Evolutionary conservation across 495 filamentous ascomycete genomes (phyloP).

Genomic region (Xanthoparmelia taractica): DNA sequence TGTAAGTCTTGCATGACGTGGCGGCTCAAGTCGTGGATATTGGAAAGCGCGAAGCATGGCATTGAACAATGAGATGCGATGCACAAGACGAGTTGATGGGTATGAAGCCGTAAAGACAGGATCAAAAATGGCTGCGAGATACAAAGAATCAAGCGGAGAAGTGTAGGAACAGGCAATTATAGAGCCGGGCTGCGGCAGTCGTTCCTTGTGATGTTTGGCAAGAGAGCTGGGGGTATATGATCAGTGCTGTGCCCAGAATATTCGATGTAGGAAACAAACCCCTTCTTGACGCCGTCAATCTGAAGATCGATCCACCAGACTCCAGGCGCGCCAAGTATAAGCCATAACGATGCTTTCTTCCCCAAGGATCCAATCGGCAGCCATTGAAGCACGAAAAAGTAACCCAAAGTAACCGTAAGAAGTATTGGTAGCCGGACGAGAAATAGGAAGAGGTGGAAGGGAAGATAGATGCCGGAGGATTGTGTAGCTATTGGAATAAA

Average conservation of each 20-base stretch:
- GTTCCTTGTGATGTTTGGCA: conserved; percentile 51
- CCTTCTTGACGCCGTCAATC: conserved; percentile 89
- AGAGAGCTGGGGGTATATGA: conserved; percentile 39
- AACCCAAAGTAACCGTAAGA: conserved; percentile 54
- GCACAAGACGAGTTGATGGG: conserved; percentile 62
- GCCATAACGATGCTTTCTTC: conserved; percentile 81
- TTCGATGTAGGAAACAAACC: conserved; percentile 37
- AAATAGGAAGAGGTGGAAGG: conserved; percentile 65
- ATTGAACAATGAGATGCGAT: conserved; percentile 63
- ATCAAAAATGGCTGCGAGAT: conserved; percentile 95
- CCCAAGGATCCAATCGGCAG: conserved; percentile 71
- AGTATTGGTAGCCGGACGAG: conserved; percentile 73
- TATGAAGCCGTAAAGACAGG: conserved; percentile 84
- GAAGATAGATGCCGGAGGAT: conserved; percentile 50
- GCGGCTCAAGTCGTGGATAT: conserved; percentile 42
- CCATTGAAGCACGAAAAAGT: conserved; percentile 78
- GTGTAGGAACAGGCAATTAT: conserved; percentile 88
- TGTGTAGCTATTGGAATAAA: conserved; percentile 73
- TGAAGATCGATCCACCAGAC: conserved; percentile 98
- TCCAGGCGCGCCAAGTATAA: conserved; percentile 73
- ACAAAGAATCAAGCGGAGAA: conserved; percentile 85
- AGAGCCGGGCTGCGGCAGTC: conserved; percentile 65
- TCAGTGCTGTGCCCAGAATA: background rate
- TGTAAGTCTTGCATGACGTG: conserved; percentile 45
- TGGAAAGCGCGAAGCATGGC: conserved; percentile 70